Evolutionary conservation across 2,329 filamentous ascomycete species (phyloP).

Genomic region (Xylariaceae sp.): DNA sequence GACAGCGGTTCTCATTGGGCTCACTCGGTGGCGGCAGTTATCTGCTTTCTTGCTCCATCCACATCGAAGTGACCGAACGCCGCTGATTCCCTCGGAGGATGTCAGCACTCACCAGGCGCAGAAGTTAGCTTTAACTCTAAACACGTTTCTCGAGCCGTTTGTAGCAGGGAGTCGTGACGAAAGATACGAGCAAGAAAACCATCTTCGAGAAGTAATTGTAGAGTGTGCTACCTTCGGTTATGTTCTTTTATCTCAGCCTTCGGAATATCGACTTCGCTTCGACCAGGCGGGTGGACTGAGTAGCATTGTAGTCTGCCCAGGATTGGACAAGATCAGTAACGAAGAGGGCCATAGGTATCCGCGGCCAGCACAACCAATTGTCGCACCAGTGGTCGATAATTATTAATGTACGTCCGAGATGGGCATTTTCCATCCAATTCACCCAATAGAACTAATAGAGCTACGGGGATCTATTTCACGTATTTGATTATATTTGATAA

Average conservation of each 20-base stretch:
- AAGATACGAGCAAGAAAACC: slow-evolving; percentile 39
- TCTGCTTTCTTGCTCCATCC: slow-evolving; percentile 47
- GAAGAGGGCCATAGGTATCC: slow-evolving; percentile 25
- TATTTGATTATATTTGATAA: too few relatives aligned
- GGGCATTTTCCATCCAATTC: background rate
- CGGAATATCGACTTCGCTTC: slow-evolving; percentile 40
- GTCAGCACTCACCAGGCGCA: slow-evolving; percentile 37
- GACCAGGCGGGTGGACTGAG: slow-evolving; percentile 8
- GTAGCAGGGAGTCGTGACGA: slow-evolving; percentile 30
- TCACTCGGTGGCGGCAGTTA: slow-evolving; percentile 47
- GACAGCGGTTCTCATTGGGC: slow-evolving; percentile 37
- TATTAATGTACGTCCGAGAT: slow-evolving; percentile 3
- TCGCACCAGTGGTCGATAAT: slow-evolving; percentile 21
- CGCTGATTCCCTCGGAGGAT: slow-evolving; percentile 36
- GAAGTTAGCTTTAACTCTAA: slow-evolving; percentile 38
- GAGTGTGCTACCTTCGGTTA: slow-evolving; percentile 47
- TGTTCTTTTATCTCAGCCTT: slow-evolving; percentile 46
- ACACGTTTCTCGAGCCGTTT: slow-evolving; percentile 40
- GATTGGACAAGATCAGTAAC: slow-evolving; percentile 30
- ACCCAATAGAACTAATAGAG: background rate
- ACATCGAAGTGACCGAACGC: slow-evolving; percentile 39
- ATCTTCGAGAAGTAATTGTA: slow-evolving; percentile 44
- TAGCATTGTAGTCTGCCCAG: slow-evolving; percentile 29
- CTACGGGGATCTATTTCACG: background rate
- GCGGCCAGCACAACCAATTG: slow-evolving; percentile 17